Percentiles rank a stretch among this genome's conserved stretches.
phyloP scores from a whole-genome alignment of 2,329 filamentous ascomycete species.

The Beauveria scarabaeidicola region DNA sequence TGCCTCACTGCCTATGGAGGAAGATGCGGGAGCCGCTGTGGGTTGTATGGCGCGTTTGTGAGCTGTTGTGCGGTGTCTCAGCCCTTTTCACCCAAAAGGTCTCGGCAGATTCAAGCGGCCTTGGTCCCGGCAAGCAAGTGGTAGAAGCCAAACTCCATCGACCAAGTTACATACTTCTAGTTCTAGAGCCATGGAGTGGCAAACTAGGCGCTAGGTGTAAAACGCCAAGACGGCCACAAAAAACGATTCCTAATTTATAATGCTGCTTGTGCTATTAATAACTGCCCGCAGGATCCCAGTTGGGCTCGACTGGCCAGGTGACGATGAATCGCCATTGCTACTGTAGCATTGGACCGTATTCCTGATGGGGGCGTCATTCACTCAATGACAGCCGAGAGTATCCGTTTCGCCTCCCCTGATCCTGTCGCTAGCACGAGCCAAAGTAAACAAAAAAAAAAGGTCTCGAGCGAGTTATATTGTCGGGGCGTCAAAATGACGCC shows the following conservation, averaged over 20 bases:
- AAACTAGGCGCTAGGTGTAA: not conserved
- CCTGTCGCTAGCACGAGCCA: no score
- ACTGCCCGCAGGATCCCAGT: not conserved
- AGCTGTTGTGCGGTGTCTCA: not conserved
- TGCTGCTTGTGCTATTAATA: not conserved
- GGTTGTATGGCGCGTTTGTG: not conserved
- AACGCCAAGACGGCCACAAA: no score
- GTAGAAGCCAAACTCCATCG: no score
- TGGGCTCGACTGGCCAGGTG: not conserved
- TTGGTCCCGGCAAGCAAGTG: no score
- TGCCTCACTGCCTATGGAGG: no score
- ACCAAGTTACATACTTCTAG: not conserved
- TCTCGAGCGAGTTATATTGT: no score
- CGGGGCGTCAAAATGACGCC: no score
- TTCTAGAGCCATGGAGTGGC: not conserved
- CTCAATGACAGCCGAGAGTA: no score
- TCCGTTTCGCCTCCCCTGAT: no score
- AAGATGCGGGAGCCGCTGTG: not conserved
- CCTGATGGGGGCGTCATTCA: not conserved
- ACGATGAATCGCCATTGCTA: not conserved
- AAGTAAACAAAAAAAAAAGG: no score
- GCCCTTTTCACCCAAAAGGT: not conserved
- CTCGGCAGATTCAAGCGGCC: not conserved
- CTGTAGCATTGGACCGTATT: not conserved
- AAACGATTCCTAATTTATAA: not conserved